phyloP scores from a whole-genome alignment of 2,329 filamentous ascomycete genomes.

The Bipolaris sorokiniana region DNA sequence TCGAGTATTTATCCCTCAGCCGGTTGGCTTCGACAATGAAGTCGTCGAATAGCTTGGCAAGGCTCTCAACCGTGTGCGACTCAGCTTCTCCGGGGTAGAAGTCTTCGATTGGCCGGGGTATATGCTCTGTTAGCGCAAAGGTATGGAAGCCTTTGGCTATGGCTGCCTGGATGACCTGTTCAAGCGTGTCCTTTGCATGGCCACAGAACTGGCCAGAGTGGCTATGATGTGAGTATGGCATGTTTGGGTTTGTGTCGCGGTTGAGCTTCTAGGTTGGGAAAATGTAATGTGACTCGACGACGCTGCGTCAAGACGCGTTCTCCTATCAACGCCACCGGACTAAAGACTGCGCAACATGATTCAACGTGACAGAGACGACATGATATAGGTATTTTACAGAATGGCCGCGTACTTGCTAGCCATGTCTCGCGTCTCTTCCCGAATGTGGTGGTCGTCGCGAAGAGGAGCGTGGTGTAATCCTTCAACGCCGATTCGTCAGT shows the following conservation, averaged over 20 bases:
- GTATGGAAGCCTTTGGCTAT: slow-evolving; percentile 79
- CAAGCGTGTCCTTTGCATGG: slow-evolving; percentile 84
- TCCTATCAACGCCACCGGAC: background rate
- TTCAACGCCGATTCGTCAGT: background rate
- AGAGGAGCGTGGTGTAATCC: slow-evolving; percentile 6
- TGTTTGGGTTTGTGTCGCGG: slow-evolving; percentile 47
- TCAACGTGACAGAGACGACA: background rate
- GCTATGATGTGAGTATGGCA: slow-evolving; percentile 98
- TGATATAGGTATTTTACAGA: background rate
- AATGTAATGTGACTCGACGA: background rate
- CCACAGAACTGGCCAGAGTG: slow-evolving; percentile 96
- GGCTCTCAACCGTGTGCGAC: slow-evolving; percentile 39
- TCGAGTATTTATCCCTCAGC: slow-evolving; percentile 72
- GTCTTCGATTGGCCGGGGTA: slow-evolving; percentile 80
- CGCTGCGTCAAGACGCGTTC: background rate
- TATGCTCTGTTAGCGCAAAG: slow-evolving; percentile 92
- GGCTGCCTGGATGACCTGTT: slow-evolving; percentile 80
- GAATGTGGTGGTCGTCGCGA: background rate
- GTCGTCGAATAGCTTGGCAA: slow-evolving; percentile 63
- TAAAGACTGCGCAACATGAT: background rate
- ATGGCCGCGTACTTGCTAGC: background rate
- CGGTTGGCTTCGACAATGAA: slow-evolving; percentile 79
- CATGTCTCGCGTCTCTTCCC: slow-evolving; percentile 3
- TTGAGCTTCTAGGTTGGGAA: background rate
- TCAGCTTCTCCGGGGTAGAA: slow-evolving; percentile 88